Base-by-base conservation (phyloP, 257 asterid species). In the Catharanthus roseus region DNA sequence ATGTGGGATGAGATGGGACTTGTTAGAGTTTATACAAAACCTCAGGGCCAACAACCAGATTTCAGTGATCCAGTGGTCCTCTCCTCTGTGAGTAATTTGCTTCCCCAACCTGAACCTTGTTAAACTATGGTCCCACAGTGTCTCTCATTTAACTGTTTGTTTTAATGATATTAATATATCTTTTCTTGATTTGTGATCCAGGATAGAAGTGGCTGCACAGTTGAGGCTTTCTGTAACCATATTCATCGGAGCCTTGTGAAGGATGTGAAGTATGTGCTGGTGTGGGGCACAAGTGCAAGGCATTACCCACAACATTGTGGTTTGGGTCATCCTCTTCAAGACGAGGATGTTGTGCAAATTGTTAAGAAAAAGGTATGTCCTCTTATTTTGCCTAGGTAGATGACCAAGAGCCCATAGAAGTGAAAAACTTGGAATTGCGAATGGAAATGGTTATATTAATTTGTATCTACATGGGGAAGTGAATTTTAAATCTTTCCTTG, bases 21-120 rank as follows among this genome's bases (percentile, higher is more conserved):
- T 36, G 82, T 79, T 62, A 86, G 97, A 83, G 85, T 91, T 66
- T 95, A 95, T 53, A 91, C 99, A 23, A 95, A 95, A 73, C 99
- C 99, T 68, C 99, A 95, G 78, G 99, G 99, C 78, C 99, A 95
- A 84, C 99, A 95, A 81, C 99, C 99, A 19, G 99, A 95, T 82
- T 95, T 95, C 76, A 29, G 88, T 9, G 99, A 95, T 38, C 99
- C 97, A 6, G 97, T 92, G 50, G 99, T 95, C 73, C 99, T 95
- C 77, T 95, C 97, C 61, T 77, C 88, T 75, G 45, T 69, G 21
- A 61, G 42, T 54, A 13, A 33, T 11, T 1, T 18, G 24, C 47
- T 12, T 33, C 5, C 7, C 9, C 7, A 67, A 67, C n/a, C 7
- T n/a, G 18, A 45, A 34, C 67, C 45, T 62, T 62, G 45, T 11